Base-by-base conservation (phyloP, 1,139 yeast species). In the Yamadazyma songkhlaensis region DNA sequence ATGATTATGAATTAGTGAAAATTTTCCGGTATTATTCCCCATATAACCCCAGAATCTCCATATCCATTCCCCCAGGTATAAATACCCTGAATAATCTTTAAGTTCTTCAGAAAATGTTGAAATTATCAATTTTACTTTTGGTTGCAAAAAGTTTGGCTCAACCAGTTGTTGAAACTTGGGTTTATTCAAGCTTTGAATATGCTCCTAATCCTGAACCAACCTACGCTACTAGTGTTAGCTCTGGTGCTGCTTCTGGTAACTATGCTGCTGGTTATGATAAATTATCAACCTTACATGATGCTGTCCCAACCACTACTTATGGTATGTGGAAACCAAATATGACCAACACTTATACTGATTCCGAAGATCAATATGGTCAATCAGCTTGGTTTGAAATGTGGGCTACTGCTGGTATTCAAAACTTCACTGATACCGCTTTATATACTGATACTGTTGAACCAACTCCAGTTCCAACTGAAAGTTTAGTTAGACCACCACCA, bases 311-410 rank as follows among this genome's bases (percentile, higher is more conserved):
- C 1, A 50, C 54, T 9, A 49, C 53, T 25, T 50, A 45, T 40
- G 54, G 54, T 7, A 36, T 34, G 12, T 54, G 53, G 53, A 35
- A 46, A 30, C 53, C 55, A 0, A 37, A 38, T 15, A 43, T 47
- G 5, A 45, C 44, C 6, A 43, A 36, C n/a, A 34, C 49, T 21
- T 49, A 55, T 17, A 44, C 53, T 4, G 55, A 51, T 34, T 25
- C 47, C 1, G 47, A 47, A 7, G 54, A 53, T 35, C 53, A 52
- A 11, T 55, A 51, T 37, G 59, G 59, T 22, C 46, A 53, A 21
- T 50, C 48, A 26, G 51, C 59, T 13, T 53, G 56, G 57, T 37
- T 47, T 17, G 37, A 50, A 35, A 26, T 51, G 33, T 55, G 59
- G 60, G 44, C 37, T 13, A 31, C 29, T 9, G 50, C 51, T n/a